A percentile compares a stretch with the other conserved stretches of the same genome.
Conservation (phyloP, 2,329 filamentous ascomycete genomes). For the Onygenales sp. region DNA sequence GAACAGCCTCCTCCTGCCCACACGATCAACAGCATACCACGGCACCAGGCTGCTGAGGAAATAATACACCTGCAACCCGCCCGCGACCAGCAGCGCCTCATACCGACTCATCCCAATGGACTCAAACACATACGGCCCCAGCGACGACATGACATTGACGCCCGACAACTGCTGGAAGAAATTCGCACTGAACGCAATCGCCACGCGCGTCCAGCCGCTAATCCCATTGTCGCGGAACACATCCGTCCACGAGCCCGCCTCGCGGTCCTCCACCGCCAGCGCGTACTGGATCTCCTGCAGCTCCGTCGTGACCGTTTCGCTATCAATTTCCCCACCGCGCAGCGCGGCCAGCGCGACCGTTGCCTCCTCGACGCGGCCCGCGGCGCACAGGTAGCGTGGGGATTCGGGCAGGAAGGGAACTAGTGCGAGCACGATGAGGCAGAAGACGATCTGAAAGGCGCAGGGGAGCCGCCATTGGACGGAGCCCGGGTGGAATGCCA, state of each 20-base stretch:
- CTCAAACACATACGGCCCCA: constrained; percentile 32
- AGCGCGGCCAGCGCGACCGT: constrained; percentile 12
- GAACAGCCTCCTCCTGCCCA: constrained; percentile 11
- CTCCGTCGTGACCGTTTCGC: constrained; percentile 15
- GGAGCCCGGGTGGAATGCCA: constrained; percentile 12
- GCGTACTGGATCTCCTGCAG: constrained; percentile 12
- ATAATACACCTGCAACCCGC: constrained; percentile 29
- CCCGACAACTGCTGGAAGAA: constrained; percentile 16
- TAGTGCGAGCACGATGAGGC: constrained; percentile 10
- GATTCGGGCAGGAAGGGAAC: constrained; percentile 18
- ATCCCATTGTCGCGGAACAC: constrained; percentile 15
- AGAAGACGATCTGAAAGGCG: constrained; percentile 17
- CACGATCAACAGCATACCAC: constrained; percentile 17
- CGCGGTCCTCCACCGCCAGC: constrained; percentile 8
- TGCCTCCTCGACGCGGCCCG: constrained; percentile 13
- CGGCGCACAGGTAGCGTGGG: constrained; percentile 16
- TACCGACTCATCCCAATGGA: constrained; percentile 31
- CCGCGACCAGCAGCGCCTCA: constrained; percentile 19
- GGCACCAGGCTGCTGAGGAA: constrained; percentile 25
- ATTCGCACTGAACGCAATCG: constrained; percentile 11
- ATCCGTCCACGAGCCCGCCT: constrained; percentile 14
- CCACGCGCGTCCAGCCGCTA: constrained; percentile 11
- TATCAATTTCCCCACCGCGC: constrained; percentile 1
- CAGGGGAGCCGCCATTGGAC: constrained; percentile 18
- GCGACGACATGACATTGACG: constrained; percentile 13